A percentile compares a stretch with the other conserved stretches of the same genome.
These are phyloP conservation scores for Arachis monticola DNA, from an alignment of 331 rosid genomes.

Conservation along the genomic window DNA sequence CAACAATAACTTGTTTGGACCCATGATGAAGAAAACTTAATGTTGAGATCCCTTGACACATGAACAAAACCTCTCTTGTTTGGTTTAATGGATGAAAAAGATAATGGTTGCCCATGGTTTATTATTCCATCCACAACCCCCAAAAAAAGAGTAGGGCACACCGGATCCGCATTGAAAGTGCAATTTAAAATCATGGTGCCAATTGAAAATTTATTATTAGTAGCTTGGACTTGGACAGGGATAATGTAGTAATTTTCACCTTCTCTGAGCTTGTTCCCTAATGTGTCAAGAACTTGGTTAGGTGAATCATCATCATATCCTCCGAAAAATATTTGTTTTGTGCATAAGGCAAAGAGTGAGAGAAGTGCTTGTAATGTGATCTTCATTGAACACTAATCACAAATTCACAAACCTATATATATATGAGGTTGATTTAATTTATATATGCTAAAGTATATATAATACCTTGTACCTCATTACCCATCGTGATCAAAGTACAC, in stretches of 20 bases:
- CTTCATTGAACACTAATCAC: slow-evolving; percentile 5
- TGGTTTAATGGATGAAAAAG: slow-evolving; percentile 35
- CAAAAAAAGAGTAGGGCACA: slow-evolving; percentile 42
- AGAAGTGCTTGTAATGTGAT: neutral
- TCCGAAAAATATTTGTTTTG: slow-evolving; percentile 5
- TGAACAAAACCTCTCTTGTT: slow-evolving; percentile 30
- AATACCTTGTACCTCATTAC: neutral
- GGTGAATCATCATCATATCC: slow-evolving; percentile 8
- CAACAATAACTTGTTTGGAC: slow-evolving; percentile 5
- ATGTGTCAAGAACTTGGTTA: slow-evolving; percentile 39
- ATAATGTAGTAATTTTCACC: slow-evolving; percentile 43
- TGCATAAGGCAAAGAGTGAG: slow-evolving; percentile 21
- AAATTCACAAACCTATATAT: neutral
- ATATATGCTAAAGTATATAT: no score
- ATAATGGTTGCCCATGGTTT: slow-evolving; percentile 39
- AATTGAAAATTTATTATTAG: slow-evolving; percentile 8
- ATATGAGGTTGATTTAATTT: neutral
- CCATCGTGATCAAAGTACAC: neutral
- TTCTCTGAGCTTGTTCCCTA: slow-evolving; percentile 34
- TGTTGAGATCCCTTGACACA: slow-evolving; percentile 46
- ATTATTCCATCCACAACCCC: slow-evolving; percentile 29
- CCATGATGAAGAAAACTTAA: slow-evolving; percentile 36
- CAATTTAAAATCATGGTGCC: neutral
- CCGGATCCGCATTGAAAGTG: neutral
- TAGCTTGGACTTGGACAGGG: slow-evolving; percentile 13